These are phyloP conservation scores for Sungouiella thailandica DNA, from an alignment of 805 yeast species.

Conservation along the genomic window DNA sequence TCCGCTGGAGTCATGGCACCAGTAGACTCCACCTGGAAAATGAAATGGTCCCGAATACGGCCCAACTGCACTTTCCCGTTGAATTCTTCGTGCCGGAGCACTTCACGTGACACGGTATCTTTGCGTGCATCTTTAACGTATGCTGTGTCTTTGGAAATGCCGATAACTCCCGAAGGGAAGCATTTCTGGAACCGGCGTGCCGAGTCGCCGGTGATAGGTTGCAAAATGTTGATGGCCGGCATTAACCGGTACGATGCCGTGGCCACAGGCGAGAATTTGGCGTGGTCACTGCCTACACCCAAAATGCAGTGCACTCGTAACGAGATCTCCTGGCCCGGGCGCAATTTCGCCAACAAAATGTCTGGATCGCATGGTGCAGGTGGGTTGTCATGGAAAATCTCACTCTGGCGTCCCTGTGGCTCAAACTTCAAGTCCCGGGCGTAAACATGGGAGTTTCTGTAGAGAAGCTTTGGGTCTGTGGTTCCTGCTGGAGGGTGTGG, in stretches of 20 bases:
- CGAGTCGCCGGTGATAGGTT: conserved; percentile 69
- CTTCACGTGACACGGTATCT: conserved; percentile 97
- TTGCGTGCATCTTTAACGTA: conserved; percentile 83
- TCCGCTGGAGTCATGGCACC: conserved; percentile 98
- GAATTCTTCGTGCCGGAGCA: conserved; percentile 88
- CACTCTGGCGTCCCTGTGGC: conserved; percentile 85
- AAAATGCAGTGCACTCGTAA: conserved; percentile 85
- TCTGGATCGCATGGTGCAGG: conserved; percentile 83
- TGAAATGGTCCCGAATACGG: conserved; percentile 86
- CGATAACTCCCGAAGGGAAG: conserved; percentile 92
- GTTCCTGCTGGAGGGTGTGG: conserved; percentile 75
- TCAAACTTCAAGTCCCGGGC: conserved; percentile 86
- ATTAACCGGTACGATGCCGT: conserved; percentile 93
- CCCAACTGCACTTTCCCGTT: conserved; percentile 87
- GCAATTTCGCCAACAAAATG: conserved; percentile 81
- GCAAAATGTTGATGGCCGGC: conserved; percentile 75
- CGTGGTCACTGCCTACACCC: conserved; percentile 93
- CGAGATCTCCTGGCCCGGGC: conserved; percentile 96
- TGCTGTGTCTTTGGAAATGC: conserved; percentile 62
- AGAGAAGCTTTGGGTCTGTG: conserved; percentile 78
- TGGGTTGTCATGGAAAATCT: conserved; percentile 59
- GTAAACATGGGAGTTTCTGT: conserved; percentile 80
- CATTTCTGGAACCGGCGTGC: conserved; percentile 82
- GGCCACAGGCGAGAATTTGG: conserved; percentile 94
- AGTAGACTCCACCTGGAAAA: conserved; percentile 89